These are phyloP conservation scores for Fusarium tjaetaba DNA, from an alignment of 2,329 filamentous ascomycete species.

Conservation along the genomic window DNA sequence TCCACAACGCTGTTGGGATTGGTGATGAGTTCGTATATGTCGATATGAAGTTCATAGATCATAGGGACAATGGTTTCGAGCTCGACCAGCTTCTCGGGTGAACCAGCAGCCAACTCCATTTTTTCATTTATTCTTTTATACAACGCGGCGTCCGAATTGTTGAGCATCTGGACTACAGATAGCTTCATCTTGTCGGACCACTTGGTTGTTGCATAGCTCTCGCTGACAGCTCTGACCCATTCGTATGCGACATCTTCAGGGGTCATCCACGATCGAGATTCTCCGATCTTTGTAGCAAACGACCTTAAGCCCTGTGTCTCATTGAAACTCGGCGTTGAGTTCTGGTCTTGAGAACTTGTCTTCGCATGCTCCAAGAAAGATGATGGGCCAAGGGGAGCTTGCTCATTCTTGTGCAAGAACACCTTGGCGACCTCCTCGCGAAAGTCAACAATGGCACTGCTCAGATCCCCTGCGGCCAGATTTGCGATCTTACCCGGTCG, in stretches of 20 bases:
- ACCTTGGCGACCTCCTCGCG: conserved; percentile 64
- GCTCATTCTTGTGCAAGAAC: conserved; percentile 63
- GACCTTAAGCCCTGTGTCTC: conserved; percentile 61
- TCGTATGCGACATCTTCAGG: conserved; percentile 67
- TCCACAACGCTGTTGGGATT: conserved; percentile 66
- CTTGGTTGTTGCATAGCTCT: conserved; percentile 62
- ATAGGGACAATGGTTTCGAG: conserved; percentile 63
- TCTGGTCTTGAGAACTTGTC: conserved; percentile 60
- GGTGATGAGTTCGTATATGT: conserved; percentile 67
- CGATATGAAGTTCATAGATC: conserved; percentile 70
- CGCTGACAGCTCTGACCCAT: conserved; percentile 63
- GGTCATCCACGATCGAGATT: conserved; percentile 57
- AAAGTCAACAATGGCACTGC: conserved; percentile 59
- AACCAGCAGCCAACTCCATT: conserved; percentile 46
- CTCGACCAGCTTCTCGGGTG: conserved; percentile 42
- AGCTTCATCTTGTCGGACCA: conserved; percentile 69
- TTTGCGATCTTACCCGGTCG: conserved; percentile 60
- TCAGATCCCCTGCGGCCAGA: conserved; percentile 60
- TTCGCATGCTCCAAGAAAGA: conserved; percentile 73
- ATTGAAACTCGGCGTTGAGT: conserved; percentile 60
- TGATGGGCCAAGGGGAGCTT: conserved; percentile 63
- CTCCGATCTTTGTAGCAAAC: conserved; percentile 62
- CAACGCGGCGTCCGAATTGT: conserved; percentile 62
- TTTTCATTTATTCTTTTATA: conserved; percentile 58
- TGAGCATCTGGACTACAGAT: conserved; percentile 66